These are phyloP conservation scores for Collybia mongolica DNA, from an alignment of 768 basidiomycete species.

Conservation along the genomic window DNA sequence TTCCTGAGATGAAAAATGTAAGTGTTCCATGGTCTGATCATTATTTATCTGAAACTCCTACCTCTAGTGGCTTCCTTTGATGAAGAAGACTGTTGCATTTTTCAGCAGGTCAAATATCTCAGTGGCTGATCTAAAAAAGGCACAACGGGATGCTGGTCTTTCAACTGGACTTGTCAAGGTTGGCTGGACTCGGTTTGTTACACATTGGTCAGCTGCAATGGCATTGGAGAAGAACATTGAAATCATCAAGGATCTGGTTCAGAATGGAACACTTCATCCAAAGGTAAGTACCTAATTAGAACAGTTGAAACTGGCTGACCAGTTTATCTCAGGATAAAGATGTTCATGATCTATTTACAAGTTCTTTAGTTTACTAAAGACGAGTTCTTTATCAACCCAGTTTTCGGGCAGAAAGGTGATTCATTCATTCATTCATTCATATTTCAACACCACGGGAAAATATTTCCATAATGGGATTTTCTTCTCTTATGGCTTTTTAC, in stretches of 20 bases:
- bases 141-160: conserved; percentile 9
- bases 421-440: too few species aligned
- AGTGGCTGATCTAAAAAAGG: conserved; percentile 11
- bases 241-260: not conserved
- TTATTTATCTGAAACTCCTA: not conserved
- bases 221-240: conserved; percentile 11
- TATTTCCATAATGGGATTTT: too few species aligned
- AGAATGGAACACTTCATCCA: not conserved
- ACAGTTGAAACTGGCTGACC: too few species aligned
- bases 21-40: not conserved
- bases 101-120: not conserved
- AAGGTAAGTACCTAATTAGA: not conserved
- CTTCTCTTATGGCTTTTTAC: too few species aligned
- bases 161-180: conserved; percentile 18
- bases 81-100: not conserved
- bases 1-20: not conserved
- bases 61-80: not conserved
- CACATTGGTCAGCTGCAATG: conserved; percentile 5
- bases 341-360: too few species aligned
- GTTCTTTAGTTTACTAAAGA: too few species aligned
- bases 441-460: too few species aligned
- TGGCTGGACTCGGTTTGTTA: conserved; percentile 22
- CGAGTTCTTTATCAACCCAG: too few species aligned
- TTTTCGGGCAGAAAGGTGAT: too few species aligned
- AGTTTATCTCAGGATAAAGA: too few species aligned